Evolutionary conservation across 2,329 filamentous ascomycete genomes (phyloP), one percentile per base, ranked within the genome.

Genomic region (Dothideomycetidae sp.): DNA sequence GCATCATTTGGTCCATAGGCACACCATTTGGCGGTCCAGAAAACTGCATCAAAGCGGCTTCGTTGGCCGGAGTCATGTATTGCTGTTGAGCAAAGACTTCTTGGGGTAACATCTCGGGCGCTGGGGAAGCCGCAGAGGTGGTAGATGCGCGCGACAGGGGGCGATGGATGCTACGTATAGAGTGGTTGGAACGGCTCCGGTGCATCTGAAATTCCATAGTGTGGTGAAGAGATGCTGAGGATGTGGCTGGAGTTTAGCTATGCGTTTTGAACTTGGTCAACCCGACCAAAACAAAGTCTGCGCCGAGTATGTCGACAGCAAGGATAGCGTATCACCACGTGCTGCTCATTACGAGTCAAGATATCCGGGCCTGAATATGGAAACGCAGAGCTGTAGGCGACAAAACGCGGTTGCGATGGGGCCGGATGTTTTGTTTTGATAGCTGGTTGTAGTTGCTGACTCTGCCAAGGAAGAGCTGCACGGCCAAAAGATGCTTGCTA

Each of bases 81-180:
- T 40, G 34, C 33, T 45, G 43, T 29, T 36, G 31, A 11, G 23
- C 26, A 19, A 21, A 39, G 15, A 39, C 29, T 12, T 42, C 36
- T 45, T 42, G 41, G 14, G 42, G 36, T 12, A 43, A 15, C 34
- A 45, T 36, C 18, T 45, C 43, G 33, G 43, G 43, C 14, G 43
- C 43, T 13, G 43, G 43, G 17, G 43, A 45, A 32, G 42, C 33
- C 14, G 43, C 43, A 28, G 40, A 42, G 11, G 40, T 39, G 3
- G 43, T 45, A 17, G 43, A 45, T 31, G 43, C 43, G 31, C 43
- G 37, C 15, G 43, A 45, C 29, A 43, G 31, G 11, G 43, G 43
- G 15, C 43, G 34, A 15, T 45, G 37, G 31, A 43, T 41, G 19
- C 41, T 41, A 7, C 23, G 33, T 11, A 36, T 31, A 11, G 38